Conservation (phyloP, 2,329 filamentous ascomycete species). For the Fusarium mexicanum region DNA sequence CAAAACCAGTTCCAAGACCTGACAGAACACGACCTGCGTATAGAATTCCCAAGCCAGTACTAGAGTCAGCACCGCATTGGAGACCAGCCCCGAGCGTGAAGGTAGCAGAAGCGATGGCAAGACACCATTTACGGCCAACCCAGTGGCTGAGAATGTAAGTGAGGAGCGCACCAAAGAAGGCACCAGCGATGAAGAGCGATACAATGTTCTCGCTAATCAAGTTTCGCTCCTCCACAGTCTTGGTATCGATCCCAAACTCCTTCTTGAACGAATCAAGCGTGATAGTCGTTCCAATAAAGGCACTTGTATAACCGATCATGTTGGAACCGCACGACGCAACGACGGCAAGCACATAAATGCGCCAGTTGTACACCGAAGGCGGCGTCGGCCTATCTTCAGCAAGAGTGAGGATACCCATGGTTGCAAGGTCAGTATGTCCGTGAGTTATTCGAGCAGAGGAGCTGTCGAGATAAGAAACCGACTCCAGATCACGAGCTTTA, state of each 20-base stretch:
- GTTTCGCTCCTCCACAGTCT: conserved; percentile 54
- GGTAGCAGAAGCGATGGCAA: conserved; percentile 50
- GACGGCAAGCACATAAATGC: conserved; percentile 46
- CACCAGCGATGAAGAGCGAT: conserved; percentile 73
- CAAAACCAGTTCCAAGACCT: conserved; percentile 5
- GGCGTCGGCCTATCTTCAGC: conserved; percentile 51
- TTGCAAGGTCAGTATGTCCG: not conserved
- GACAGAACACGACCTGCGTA: conserved; percentile 10
- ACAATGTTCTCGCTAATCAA: conserved; percentile 49
- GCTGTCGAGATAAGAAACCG: not conserved
- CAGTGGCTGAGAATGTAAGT: conserved; percentile 55
- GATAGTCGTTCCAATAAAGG: conserved; percentile 75
- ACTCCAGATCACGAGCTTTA: not conserved
- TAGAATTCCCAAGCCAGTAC: conserved; percentile 31
- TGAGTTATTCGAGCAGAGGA: not conserved
- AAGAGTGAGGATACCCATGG: conserved; percentile 46
- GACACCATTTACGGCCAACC: conserved; percentile 38
- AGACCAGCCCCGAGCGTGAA: conserved; percentile 59
- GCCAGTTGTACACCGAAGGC: conserved; percentile 50
- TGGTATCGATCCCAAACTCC: conserved; percentile 66
- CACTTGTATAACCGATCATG: conserved; percentile 57
- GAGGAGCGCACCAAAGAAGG: conserved; percentile 73
- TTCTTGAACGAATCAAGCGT: conserved; percentile 67
- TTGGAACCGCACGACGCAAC: conserved; percentile 52
- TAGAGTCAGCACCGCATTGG: conserved; percentile 63